phyloP scores from a whole-genome alignment of 1,284 basidiomycete genomes.

The Trichosporon asahii region DNA sequence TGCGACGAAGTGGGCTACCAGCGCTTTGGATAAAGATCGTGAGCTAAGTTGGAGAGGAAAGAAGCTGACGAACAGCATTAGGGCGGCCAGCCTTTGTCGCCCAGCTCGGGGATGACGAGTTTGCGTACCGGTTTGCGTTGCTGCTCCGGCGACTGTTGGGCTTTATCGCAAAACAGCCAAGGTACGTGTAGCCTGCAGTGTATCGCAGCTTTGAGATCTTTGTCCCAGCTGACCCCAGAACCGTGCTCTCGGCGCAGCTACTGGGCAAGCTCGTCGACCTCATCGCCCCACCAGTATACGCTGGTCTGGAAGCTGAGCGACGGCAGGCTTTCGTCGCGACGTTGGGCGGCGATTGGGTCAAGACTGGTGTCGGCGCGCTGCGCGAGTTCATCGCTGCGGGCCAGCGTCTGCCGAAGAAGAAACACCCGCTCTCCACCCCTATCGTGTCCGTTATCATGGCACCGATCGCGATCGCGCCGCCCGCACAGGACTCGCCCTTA shows the following conservation, averaged over 20 bases:
- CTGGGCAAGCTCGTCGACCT: slow-evolving; percentile 24
- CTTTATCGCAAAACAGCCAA: slow-evolving; percentile 14
- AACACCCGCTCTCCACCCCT: slow-evolving; percentile 38
- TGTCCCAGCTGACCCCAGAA: slow-evolving; percentile 20
- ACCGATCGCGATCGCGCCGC: slow-evolving; percentile 29
- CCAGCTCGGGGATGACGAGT: neutral
- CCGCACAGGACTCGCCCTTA: slow-evolving; percentile 20
- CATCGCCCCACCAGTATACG: slow-evolving; percentile 13
- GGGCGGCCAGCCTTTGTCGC: slow-evolving; percentile 5
- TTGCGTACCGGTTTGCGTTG: slow-evolving; percentile 12
- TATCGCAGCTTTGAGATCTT: no score
- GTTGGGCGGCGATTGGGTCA: slow-evolving; percentile 34
- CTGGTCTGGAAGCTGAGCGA: neutral
- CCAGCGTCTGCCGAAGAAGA: slow-evolving; percentile 44
- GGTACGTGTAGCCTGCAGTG: neutral
- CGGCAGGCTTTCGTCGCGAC: slow-evolving; percentile 17
- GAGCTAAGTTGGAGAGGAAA: neutral
- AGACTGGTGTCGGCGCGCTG: slow-evolving; percentile 29
- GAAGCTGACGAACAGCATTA: neutral
- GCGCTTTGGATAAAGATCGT: slow-evolving; percentile 12
- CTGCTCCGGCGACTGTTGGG: slow-evolving; percentile 19
- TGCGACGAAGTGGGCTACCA: slow-evolving; percentile 26
- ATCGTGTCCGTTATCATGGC: slow-evolving; percentile 41
- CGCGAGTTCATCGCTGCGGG: slow-evolving; percentile 34
- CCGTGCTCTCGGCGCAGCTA: slow-evolving; percentile 13